phyloP scores from a whole-genome alignment of 306 rosid species.

The Begonia fuchsioides region DNA sequence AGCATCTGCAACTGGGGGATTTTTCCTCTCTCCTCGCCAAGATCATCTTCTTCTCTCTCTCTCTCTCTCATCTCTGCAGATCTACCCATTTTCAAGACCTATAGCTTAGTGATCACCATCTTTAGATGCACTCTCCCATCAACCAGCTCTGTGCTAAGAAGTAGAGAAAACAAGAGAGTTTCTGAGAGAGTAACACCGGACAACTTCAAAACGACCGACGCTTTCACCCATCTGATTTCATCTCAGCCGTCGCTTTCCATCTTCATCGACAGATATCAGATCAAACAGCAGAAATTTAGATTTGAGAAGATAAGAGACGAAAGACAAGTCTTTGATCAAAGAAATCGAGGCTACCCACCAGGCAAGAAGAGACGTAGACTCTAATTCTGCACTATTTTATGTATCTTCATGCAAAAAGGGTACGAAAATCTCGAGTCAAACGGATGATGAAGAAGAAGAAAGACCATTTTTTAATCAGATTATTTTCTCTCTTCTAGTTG shows the following conservation, averaged over 20 bases:
- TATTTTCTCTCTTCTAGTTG: too few species aligned
- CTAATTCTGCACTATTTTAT: neutral
- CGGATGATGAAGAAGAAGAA: neutral
- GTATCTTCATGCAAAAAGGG: neutral
- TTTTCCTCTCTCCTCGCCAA: slow-evolving; percentile 11
- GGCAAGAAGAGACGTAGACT: neutral
- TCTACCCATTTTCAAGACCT: neutral
- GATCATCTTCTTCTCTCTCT: slow-evolving; percentile 11
- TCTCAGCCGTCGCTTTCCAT: too few species aligned
- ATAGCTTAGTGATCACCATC: slow-evolving; percentile 21
- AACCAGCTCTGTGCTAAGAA: slow-evolving; percentile 24
- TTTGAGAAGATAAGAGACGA: slow-evolving; percentile 2
- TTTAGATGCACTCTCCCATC: slow-evolving; percentile 25
- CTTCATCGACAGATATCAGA: too few species aligned
- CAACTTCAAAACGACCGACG: too few species aligned
- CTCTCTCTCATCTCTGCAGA: neutral
- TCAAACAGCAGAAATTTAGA: neutral
- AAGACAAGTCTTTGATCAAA: neutral
- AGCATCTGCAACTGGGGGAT: slow-evolving; percentile 26
- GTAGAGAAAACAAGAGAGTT: slow-evolving; percentile 6
- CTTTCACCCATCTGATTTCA: too few species aligned
- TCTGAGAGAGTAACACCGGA: too few species aligned
- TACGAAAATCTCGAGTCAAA: neutral
- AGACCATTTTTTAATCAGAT: neutral
- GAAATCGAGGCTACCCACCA: neutral